phyloP scores from a whole-genome alignment of 306 rosid species.

The Dalbergia oliveri region DNA sequence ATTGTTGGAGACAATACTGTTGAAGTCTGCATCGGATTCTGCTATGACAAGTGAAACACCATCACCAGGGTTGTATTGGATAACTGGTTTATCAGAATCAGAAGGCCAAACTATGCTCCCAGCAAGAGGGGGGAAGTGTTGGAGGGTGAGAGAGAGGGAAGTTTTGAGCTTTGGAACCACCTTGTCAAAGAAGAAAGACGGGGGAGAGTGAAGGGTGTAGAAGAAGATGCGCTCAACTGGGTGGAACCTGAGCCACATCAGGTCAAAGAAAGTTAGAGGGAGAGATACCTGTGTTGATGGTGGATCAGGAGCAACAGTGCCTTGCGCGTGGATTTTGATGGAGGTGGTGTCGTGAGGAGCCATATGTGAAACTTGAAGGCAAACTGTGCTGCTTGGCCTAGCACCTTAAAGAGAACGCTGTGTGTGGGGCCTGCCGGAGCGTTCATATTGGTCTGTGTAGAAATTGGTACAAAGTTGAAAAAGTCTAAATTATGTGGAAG shows the following conservation, averaged over 20 bases:
- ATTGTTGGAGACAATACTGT: conserved; percentile 15
- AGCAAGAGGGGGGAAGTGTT: conserved; percentile 59
- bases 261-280: conserved; percentile 54
- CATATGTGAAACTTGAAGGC: too few species aligned
- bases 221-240: conserved; percentile 61
- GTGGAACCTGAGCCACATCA: conserved; percentile 58
- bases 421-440: too few species aligned
- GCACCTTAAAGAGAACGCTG: too few species aligned
- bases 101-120: conserved; percentile 62
- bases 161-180: conserved; percentile 58
- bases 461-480: too few species aligned
- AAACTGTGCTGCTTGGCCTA: too few species aligned
- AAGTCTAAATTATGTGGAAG: too few species aligned
- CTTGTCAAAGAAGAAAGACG: conserved; percentile 31
- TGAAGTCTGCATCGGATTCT: conserved; percentile 54
- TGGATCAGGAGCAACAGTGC: conserved; percentile 13
- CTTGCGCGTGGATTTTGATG: conserved; percentile 33
- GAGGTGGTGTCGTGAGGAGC: too few species aligned
- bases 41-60: conserved; percentile 57
- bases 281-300: conserved; percentile 27
- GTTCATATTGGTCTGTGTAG: too few species aligned
- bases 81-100: conserved; percentile 48
- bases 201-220: conserved; percentile 44
- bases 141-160: conserved; percentile 70
- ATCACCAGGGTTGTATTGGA: conserved; percentile 52